Evolutionary conservation across 257 asterid species (phyloP).

Genomic region (Anisodus acutangulus): DNA sequence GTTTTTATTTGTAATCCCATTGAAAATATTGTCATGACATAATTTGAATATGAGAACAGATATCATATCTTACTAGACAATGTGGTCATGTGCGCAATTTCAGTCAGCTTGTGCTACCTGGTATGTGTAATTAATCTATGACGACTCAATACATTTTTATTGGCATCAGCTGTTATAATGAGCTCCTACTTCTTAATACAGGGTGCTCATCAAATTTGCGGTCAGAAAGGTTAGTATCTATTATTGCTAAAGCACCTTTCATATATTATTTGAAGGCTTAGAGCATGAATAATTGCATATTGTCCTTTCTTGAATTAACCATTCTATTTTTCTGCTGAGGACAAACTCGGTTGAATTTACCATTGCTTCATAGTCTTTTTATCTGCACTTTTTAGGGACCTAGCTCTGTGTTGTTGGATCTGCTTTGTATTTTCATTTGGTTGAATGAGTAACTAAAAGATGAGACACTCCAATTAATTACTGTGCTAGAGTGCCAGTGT

Average conservation of each 20-base stretch:
- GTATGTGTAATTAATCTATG: constrained; percentile 38
- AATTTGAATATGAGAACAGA: constrained; percentile 50
- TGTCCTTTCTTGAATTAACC: neutral
- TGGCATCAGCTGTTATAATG: neutral
- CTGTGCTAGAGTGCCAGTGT: neutral
- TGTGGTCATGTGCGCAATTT: constrained; percentile 52
- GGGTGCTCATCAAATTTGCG: constrained; percentile 50
- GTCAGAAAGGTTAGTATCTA: constrained; percentile 60
- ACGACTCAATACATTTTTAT: neutral
- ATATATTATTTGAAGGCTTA: neutral
- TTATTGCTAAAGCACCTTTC: constrained; percentile 24
- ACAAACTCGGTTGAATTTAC: neutral
- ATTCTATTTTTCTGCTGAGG: neutral
- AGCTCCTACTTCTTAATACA: constrained; percentile 39
- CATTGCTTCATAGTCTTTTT: neutral
- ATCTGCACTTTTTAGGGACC: neutral
- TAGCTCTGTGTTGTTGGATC: neutral
- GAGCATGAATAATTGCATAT: neutral
- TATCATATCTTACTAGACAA: constrained; percentile 42
- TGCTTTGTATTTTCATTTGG: constrained; percentile 20
- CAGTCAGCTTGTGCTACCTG: constrained; percentile 54
- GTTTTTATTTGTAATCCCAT: constrained; percentile 2
- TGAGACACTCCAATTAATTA: neutral
- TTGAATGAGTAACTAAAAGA: constrained; percentile 17
- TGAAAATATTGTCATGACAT: constrained; percentile 24